Evolutionary conservation across 106 monocot species (phyloP).

Genomic region (Dendrobium chrysotoxum): DNA sequence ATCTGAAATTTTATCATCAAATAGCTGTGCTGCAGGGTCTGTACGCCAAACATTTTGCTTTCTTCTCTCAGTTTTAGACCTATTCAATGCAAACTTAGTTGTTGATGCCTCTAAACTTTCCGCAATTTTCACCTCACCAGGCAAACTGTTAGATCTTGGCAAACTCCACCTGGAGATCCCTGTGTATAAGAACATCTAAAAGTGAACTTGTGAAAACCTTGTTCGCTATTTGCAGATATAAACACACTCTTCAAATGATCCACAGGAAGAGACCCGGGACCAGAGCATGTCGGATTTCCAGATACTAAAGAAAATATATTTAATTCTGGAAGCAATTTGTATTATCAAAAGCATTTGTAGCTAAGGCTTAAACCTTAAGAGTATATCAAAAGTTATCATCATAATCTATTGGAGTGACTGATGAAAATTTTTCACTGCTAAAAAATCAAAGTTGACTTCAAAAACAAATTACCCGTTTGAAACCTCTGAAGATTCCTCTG

Average conservation of each 20-base stretch:
- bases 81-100: conserved; percentile 15
- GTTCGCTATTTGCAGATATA: not conserved
- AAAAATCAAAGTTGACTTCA: not conserved
- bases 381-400: not conserved
- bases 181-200: conserved; percentile 5
- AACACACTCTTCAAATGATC: not conserved
- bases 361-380: not conserved
- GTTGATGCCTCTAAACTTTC: conserved; percentile 22
- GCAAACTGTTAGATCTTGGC: conserved; percentile 35
- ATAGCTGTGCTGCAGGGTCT: conserved; percentile 30
- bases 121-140: conserved; percentile 15
- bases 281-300: no score
- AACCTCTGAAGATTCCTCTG: not conserved
- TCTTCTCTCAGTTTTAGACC: conserved; percentile 44
- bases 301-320: not conserved
- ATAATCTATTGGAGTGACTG: not conserved
- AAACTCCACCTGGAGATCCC: conserved; percentile 22
- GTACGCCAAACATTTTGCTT: conserved; percentile 9
- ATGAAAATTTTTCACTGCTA: not conserved
- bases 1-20: conserved; percentile 41
- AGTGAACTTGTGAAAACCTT: not conserved
- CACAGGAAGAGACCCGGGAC: no score
- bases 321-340: not conserved
- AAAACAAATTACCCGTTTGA: not conserved
- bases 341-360: not conserved